Evolutionary conservation across 2,329 filamentous ascomycete species (phyloP).

Genomic region (Scleromitrula shiraiana): DNA sequence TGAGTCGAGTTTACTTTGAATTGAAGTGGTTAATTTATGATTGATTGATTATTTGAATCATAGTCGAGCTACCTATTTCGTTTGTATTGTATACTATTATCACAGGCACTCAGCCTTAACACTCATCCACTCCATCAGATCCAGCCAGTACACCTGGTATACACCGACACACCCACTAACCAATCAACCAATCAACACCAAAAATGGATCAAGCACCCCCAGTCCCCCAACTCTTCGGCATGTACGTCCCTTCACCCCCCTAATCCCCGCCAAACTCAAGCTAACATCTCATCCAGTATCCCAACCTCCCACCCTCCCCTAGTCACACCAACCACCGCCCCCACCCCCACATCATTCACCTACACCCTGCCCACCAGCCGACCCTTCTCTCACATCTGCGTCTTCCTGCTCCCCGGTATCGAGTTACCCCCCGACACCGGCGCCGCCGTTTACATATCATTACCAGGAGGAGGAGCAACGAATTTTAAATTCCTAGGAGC

Average conservation of each 20-base stretch:
- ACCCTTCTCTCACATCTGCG: constrained; percentile 66
- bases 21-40: too few relatives aligned
- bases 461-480: constrained; percentile 34
- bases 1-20: too few relatives aligned
- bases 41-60: too few relatives aligned
- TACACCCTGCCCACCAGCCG: constrained; percentile 41
- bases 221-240: constrained; percentile 25
- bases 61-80: too few relatives aligned
- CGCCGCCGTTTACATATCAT: constrained; percentile 82
- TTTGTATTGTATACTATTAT: too few relatives aligned
- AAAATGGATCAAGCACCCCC: constrained; percentile 8
- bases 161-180: too few relatives aligned
- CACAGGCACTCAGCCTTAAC: too few relatives aligned
- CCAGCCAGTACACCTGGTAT: too few relatives aligned
- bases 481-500: constrained; percentile 77
- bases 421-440: constrained; percentile 67
- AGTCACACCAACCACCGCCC: constrained; percentile 44
- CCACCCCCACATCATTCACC: constrained; percentile 47
- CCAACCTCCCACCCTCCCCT: constrained; percentile 52
- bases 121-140: too few relatives aligned
- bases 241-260: constrained; percentile 13
- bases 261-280: background rate
- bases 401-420: constrained; percentile 76
- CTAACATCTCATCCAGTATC: constrained; percentile 29
- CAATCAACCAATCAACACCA: too few relatives aligned